Percentiles rank a stretch among this genome's conserved stretches.
Conservation (phyloP, 2,329 filamentous ascomycete genomes). For the Sporothrix humicola region DNA sequence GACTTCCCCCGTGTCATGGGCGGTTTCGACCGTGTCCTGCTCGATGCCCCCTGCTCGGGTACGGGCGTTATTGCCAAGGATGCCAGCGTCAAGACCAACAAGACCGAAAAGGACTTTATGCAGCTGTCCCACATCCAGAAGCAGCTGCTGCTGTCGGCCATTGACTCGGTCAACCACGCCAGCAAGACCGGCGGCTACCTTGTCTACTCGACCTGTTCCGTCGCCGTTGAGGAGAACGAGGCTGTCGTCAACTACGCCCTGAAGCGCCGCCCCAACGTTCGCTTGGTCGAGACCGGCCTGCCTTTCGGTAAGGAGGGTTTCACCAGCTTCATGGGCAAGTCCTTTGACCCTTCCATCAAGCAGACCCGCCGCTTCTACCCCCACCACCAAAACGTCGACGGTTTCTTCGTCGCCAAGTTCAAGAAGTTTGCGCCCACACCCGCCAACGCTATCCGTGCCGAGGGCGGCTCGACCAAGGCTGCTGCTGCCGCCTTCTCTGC, state of each 20-base stretch:
- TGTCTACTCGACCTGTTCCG: constrained; percentile 86
- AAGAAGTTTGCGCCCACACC: constrained; percentile 87
- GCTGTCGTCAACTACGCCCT: constrained; percentile 92
- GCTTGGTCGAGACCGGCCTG: constrained; percentile 88
- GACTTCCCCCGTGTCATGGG: constrained; percentile 95
- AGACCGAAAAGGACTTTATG: constrained; percentile 94
- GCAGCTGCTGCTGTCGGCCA: constrained; percentile 87
- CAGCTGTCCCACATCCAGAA: constrained; percentile 93
- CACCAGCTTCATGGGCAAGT: constrained; percentile 87
- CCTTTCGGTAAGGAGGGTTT: constrained; percentile 93
- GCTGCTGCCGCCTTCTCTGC: constrained; percentile 20
- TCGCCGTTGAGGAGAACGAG: constrained; percentile 63
- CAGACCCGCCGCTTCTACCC: constrained; percentile 87
- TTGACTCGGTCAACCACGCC: constrained; percentile 93
- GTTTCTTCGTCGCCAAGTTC: constrained; percentile 98
- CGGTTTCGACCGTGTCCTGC: constrained; percentile 91
- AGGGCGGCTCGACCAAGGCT: constrained; percentile 37
- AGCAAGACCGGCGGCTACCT: constrained; percentile 95
- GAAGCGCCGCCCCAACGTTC: constrained; percentile 88
- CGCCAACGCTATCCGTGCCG: constrained; percentile 55
- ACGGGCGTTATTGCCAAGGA: constrained; percentile 98
- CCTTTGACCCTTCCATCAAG: constrained; percentile 83
- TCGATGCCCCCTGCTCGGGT: constrained; percentile 94
- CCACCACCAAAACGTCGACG: constrained; percentile 77
- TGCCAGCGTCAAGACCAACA: constrained; percentile 96